Base-by-base conservation (phyloP, 805 yeast species). In the Phaffomyces opuntiae region DNA sequence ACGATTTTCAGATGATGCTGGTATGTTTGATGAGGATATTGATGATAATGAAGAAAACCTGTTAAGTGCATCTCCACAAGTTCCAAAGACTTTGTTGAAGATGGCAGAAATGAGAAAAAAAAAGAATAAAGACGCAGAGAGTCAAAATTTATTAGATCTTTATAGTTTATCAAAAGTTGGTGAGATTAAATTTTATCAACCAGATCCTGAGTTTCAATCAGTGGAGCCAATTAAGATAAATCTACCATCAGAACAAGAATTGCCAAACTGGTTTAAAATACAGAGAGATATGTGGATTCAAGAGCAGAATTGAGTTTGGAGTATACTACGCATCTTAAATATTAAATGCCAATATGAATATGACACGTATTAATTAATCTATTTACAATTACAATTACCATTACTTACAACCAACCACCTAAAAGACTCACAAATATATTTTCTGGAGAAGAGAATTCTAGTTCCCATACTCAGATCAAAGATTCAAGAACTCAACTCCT, bases 231-330 rank as follows among this genome's bases (percentile, higher is more conserved):
- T 59, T 17, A 44, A 45, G 19, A 53, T 70, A 9, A 55, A 55
- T 16, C 53, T 70, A 7, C 95, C 96, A 0, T 66, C 72, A 9
- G 88, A 81, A 42, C 63, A 69, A 12, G 68, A 73, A 36, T 67
- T 88, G n/a, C 95, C 96, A 0, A 67, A 60, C 2, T 88, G 96
- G 96, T 86, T 87, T 54, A 68, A 68, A 19, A 62, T 66, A 29
- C 85, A 84, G 47, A 62, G 90, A 48, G 75, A 79, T 49, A 57
- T 68, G 44, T 86, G 91, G 95, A 89, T 83, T 53, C 64, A 62
- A 40, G 71, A 49, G 17, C 38, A 27, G 7, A 21, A 35, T 14
- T n/a, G 7, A 32, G 8, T 13, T 31, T 17, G 19, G 19, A 17
- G 19, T 17, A 17, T 17, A 17, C 19, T 17, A 17, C 19, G 19